These are phyloP conservation scores for Aeminium ludgeri DNA, from an alignment of 495 filamentous ascomycete species.

Conservation along the genomic window DNA sequence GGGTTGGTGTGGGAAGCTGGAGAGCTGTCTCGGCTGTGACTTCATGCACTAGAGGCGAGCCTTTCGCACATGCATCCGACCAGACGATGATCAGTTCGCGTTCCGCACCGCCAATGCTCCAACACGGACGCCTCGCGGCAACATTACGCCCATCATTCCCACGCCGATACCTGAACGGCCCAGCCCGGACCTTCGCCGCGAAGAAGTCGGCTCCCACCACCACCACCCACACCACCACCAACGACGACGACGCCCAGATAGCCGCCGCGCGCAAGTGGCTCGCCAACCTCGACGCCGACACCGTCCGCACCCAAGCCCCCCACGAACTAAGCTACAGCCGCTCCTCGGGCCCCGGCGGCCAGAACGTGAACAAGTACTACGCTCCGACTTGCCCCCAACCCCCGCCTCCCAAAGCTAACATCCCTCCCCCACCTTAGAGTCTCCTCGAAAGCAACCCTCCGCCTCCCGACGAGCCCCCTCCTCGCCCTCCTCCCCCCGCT, in stretches of 20 bases:
- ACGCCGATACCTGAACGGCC: too few species aligned
- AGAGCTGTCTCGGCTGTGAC: too few species aligned
- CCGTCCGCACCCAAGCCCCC: conserved; percentile 42
- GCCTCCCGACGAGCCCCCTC: conserved; percentile 39
- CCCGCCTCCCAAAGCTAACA: not conserved
- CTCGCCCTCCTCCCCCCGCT: conserved; percentile 47
- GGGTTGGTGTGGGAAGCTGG: too few species aligned
- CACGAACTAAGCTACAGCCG: conserved; percentile 59
- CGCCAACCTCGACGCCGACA: conserved; percentile 39
- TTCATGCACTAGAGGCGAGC: too few species aligned
- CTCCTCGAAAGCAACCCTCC: conserved; percentile 79
- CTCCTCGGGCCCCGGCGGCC: conserved; percentile 85
- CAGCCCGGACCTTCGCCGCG: too few species aligned
- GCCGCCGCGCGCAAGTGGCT: conserved; percentile 63
- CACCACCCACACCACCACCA: too few species aligned
- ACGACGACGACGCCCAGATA: conserved; percentile 43
- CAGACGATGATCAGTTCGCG: too few species aligned
- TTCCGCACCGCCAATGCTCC: too few species aligned
- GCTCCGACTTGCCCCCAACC: not conserved
- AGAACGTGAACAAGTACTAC: conserved; percentile 89
- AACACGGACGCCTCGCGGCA: too few species aligned
- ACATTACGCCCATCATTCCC: too few species aligned
- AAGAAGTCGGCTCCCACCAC: too few species aligned
- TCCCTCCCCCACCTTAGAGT: conserved; percentile 38
- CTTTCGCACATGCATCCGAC: too few species aligned